phyloP scores from a whole-genome alignment of 495 filamentous ascomycete genomes.

The Diplogelasinospora grovesii region DNA sequence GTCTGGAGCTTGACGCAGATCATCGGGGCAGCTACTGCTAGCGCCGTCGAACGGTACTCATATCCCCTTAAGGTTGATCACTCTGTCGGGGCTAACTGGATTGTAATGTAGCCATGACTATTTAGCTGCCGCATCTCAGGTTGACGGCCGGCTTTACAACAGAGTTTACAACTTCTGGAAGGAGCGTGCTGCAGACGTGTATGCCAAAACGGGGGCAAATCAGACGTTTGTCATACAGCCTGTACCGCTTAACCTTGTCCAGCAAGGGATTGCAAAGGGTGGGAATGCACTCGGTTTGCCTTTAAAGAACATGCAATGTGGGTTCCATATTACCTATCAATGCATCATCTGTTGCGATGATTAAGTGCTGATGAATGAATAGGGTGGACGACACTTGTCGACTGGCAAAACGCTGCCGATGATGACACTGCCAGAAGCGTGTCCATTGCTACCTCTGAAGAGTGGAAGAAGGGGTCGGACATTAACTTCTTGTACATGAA shows the following conservation, averaged over 20 bases:
- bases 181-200: constrained; percentile 9
- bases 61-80: no score
- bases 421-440: constrained; percentile 2
- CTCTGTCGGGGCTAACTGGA: no score
- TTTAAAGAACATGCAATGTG: neutral
- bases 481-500: constrained; percentile 9
- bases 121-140: constrained; percentile 9
- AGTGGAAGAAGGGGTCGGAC: neutral
- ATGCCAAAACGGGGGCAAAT: constrained; percentile 16
- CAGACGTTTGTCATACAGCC: constrained; percentile 25
- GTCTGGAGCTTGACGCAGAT: no score
- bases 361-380: no score
- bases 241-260: constrained; percentile 10
- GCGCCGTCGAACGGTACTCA: no score
- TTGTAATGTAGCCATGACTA: constrained; percentile 28
- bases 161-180: constrained; percentile 23
- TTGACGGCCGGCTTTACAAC: constrained; percentile 24
- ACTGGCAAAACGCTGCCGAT: constrained; percentile 10
- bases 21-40: no score
- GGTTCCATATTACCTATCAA: no score
- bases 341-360: no score
- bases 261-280: constrained; percentile 8
- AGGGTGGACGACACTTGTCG: constrained; percentile 20
- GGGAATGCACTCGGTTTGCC: neutral
- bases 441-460: neutral